phyloP scores from a whole-genome alignment of 75 land plant species.

The Cryptomeria japonica region DNA sequence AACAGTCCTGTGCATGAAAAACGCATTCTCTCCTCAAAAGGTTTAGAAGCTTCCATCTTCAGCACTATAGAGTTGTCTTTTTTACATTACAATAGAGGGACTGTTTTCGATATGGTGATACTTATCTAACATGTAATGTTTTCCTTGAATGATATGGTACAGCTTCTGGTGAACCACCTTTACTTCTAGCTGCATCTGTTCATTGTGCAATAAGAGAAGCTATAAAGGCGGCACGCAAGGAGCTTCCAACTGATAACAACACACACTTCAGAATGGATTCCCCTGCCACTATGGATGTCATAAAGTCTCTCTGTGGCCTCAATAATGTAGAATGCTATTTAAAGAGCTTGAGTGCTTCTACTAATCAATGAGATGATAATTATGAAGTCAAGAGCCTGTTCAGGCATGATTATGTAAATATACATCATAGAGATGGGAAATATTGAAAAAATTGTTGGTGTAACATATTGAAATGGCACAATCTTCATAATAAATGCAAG shows the following conservation, averaged over 20 bases:
- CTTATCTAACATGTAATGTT: not conserved
- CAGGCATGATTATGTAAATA: not conserved
- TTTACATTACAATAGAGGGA: not conserved
- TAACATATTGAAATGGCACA: no score
- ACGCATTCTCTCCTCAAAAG: slow-evolving; percentile 89
- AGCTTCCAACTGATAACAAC: not conserved
- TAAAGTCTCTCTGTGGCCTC: slow-evolving; percentile 1
- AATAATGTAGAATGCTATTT: slow-evolving; percentile 6
- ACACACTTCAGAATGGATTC: slow-evolving; percentile 12
- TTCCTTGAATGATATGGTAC: not conserved
- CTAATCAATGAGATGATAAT: no score
- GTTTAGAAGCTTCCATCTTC: slow-evolving; percentile 18
- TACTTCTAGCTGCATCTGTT: slow-evolving; percentile 37
- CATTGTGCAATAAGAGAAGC: slow-evolving; percentile 44
- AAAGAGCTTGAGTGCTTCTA: not conserved
- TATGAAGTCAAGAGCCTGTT: no score
- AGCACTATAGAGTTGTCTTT: not conserved
- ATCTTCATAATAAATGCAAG: no score
- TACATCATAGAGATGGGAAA: no score
- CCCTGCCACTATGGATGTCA: slow-evolving; percentile 6
- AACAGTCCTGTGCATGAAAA: slow-evolving; percentile 73
- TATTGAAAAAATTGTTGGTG: no score
- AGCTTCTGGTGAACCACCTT: slow-evolving; percentile 12
- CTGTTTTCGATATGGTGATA: not conserved
- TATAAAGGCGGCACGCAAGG: slow-evolving; percentile 4